Conservation (phyloP, 2,329 filamentous ascomycete species). For the Orbilia blumenaviensis region DNA sequence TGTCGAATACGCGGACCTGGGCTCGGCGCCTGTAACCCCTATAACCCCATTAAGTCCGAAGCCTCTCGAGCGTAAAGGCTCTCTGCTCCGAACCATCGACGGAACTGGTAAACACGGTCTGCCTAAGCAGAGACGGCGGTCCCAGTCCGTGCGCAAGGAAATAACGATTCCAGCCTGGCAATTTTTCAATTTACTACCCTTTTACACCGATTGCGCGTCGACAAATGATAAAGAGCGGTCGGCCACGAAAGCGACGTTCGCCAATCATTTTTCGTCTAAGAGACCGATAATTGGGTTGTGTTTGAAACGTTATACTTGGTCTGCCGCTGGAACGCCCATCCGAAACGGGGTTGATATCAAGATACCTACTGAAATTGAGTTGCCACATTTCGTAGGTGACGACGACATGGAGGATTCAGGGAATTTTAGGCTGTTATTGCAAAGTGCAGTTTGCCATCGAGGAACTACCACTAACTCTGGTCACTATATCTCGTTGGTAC, state of each 20-base stretch:
- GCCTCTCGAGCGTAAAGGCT: slow-evolving; percentile 52
- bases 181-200: slow-evolving; percentile 77
- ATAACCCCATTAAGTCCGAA: slow-evolving; percentile 55
- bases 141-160: slow-evolving; percentile 70
- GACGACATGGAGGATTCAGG: slow-evolving; percentile 74
- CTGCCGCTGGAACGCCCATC: slow-evolving; percentile 72
- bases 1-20: slow-evolving; percentile 63
- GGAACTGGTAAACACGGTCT: slow-evolving; percentile 61
- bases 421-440: slow-evolving; percentile 92
- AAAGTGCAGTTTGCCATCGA: slow-evolving; percentile 91
- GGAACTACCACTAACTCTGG: slow-evolving; percentile 86
- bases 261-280: slow-evolving; percentile 82
- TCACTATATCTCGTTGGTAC: slow-evolving; percentile 87
- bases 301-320: slow-evolving; percentile 86
- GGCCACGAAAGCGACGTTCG: slow-evolving; percentile 64
- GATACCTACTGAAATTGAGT: slow-evolving; percentile 81
- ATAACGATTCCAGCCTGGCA: slow-evolving; percentile 97
- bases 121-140: slow-evolving; percentile 65
- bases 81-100: slow-evolving; percentile 53
- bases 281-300: slow-evolving; percentile 91
- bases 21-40: slow-evolving; percentile 56
- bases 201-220: slow-evolving; percentile 55
- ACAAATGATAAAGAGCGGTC: slow-evolving; percentile 45
- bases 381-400: slow-evolving; percentile 90
- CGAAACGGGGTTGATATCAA: slow-evolving; percentile 86